Percentiles rank a stretch among this genome's conserved stretches.
phyloP scores from a whole-genome alignment of 2,329 filamentous ascomycete genomes.

The Penicillium sp. region DNA sequence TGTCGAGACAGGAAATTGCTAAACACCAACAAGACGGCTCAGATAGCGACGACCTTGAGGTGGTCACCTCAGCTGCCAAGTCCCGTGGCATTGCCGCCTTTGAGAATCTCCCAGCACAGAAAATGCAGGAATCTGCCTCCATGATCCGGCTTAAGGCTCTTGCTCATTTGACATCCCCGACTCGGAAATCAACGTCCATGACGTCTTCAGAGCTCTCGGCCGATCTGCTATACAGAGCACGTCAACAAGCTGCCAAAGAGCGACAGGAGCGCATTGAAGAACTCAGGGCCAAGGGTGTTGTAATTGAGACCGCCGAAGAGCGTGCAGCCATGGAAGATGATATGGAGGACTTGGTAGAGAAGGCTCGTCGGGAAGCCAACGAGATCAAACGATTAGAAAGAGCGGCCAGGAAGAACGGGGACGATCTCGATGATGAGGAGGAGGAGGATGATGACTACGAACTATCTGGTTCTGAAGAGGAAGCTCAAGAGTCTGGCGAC shows the following conservation, averaged over 20 bases:
- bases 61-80: slow-evolving; percentile 51
- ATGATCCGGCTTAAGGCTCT: slow-evolving; percentile 70
- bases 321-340: slow-evolving; percentile 77
- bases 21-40: slow-evolving; percentile 42
- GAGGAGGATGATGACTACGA: slow-evolving; percentile 52
- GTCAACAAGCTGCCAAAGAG: slow-evolving; percentile 76
- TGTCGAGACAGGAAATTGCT: slow-evolving; percentile 40
- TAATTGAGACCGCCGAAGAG: slow-evolving; percentile 83
- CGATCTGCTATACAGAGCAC: slow-evolving; percentile 68
- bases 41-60: slow-evolving; percentile 61
- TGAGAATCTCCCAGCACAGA: slow-evolving; percentile 64
- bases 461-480: slow-evolving; percentile 50
- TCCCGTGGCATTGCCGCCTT: slow-evolving; percentile 61
- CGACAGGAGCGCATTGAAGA: slow-evolving; percentile 74
- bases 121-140: slow-evolving; percentile 59
- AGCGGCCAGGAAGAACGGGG: slow-evolving; percentile 65
- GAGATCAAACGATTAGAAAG: slow-evolving; percentile 76
- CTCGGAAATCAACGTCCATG: slow-evolving; percentile 57
- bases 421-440: slow-evolving; percentile 57
- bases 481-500: slow-evolving; percentile 33
- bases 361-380: slow-evolving; percentile 76
- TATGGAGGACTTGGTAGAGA: slow-evolving; percentile 84
- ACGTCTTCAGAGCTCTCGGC: slow-evolving; percentile 68
- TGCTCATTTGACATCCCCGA: slow-evolving; percentile 67
- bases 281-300: slow-evolving; percentile 75